Evolutionary conservation across 768 basidiomycete genomes (phyloP).

Genomic region (Leccinum sublutescens): DNA sequence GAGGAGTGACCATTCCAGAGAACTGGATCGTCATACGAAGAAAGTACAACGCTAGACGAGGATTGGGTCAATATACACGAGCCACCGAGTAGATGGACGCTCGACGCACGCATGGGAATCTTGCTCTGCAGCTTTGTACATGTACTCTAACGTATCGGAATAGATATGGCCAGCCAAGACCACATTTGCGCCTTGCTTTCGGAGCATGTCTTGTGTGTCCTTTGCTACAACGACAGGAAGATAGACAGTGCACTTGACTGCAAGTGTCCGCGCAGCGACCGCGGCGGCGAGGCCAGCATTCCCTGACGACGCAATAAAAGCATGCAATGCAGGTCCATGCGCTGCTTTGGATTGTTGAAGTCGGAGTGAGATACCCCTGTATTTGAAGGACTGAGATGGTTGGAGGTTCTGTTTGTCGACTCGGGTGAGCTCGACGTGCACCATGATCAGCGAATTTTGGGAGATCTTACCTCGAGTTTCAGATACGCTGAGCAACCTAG

Average conservation of each 20-base stretch:
- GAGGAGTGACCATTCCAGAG: constrained; percentile 80
- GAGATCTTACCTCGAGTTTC: constrained; percentile 61
- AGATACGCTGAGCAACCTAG: constrained; percentile 57
- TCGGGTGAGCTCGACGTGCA: background rate
- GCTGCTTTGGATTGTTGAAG: constrained; percentile 48
- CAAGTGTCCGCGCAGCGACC: constrained; percentile 53
- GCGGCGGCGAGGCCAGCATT: constrained; percentile 78
- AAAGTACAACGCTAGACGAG: constrained; percentile 55
- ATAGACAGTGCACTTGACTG: constrained; percentile 63
- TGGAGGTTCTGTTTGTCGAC: constrained; percentile 60
- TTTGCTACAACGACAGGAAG: constrained; percentile 54
- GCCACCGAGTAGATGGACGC: background rate
- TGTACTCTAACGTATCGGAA: constrained; percentile 52
- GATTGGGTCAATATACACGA: background rate
- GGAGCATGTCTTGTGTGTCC: constrained; percentile 50
- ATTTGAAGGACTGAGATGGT: constrained; percentile 75
- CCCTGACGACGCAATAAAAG: constrained; percentile 74
- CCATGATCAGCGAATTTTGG: background rate
- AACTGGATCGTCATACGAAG: constrained; percentile 66
- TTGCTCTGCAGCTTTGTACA: constrained; percentile 42
- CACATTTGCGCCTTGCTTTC: constrained; percentile 54
- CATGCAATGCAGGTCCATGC: constrained; percentile 55
- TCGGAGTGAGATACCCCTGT: constrained; percentile 66
- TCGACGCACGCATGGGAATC: constrained; percentile 53
- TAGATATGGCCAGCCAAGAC: constrained; percentile 59